Conservation (phyloP, 352 stramenopile genomes). For the Peronospora belbahrii region DNA sequence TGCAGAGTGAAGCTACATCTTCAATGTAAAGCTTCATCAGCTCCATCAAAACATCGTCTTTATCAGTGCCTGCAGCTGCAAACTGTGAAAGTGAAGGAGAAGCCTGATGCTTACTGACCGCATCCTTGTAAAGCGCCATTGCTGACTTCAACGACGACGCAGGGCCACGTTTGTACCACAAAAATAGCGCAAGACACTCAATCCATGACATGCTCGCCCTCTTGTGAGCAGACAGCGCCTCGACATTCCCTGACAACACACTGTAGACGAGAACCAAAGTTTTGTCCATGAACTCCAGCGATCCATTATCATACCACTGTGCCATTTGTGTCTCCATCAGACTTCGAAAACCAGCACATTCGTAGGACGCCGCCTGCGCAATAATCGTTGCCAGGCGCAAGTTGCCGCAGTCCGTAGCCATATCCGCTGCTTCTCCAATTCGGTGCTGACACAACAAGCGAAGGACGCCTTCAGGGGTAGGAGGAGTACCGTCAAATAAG, state of each 20-base stretch:
- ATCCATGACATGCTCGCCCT: slow-evolving; percentile 45
- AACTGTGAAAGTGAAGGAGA: slow-evolving; percentile 29
- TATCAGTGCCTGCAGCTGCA: slow-evolving; percentile 16
- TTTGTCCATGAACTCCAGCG: slow-evolving; percentile 52
- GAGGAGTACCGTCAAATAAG: slow-evolving; percentile 3
- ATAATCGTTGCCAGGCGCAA: slow-evolving; percentile 64
- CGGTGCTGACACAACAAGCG: slow-evolving; percentile 46
- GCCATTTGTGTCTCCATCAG: slow-evolving; percentile 50
- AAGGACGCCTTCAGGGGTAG: slow-evolving; percentile 30
- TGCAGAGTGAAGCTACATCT: slow-evolving; percentile 43
- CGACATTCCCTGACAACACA: slow-evolving; percentile 49
- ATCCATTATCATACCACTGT: slow-evolving; percentile 45
- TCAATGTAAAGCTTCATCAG: slow-evolving; percentile 64
- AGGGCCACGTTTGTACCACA: slow-evolving; percentile 62
- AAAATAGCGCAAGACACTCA: slow-evolving; percentile 46
- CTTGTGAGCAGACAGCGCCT: slow-evolving; percentile 49
- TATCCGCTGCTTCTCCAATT: slow-evolving; percentile 47
- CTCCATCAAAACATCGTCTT: slow-evolving; percentile 57
- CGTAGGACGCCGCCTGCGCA: slow-evolving; percentile 43
- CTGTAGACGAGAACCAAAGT: slow-evolving; percentile 59
- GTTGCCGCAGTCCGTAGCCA: slow-evolving; percentile 51
- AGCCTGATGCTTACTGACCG: slow-evolving; percentile 37
- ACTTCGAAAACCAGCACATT: slow-evolving; percentile 40
- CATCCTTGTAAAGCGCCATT: slow-evolving; percentile 32
- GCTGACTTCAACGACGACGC: slow-evolving; percentile 40